Evolutionary conservation across 2,329 filamentous ascomycete genomes (phyloP), one percentile per base, ranked within the genome.

Genomic region (Keithomyces neogunnii): DNA sequence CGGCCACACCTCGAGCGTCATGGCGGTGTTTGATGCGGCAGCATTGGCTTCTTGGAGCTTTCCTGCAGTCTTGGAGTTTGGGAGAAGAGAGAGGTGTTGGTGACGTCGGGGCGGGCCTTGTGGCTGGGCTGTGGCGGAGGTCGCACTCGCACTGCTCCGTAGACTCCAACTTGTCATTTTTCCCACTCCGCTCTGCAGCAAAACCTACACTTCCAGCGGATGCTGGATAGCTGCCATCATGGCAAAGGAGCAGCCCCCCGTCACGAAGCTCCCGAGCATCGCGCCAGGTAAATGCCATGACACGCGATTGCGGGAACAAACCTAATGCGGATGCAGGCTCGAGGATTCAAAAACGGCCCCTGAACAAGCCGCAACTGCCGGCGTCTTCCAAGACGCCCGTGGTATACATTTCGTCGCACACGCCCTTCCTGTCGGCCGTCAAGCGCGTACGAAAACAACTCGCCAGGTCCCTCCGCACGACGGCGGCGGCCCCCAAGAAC

Each of bases 361-460:
- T 76, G 42, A 62, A 65, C 56, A 63, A 70, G 55, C 67, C 60
- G 5, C 70, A 71, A 49, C 61, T 66, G 9, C 69, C 72, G n/a
- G 62, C 66, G 11, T 71, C 73, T 26, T 70, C 72, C 46, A 73
- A 70, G 48, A 62, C 68, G 6, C 68, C 66, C 45, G 63, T 78
- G 54, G 73, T 90, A 65, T 88, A 89, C 69, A 73, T 90, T 52
- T 82, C 80, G 38, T 68, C 78, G 40, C 73, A 73, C 38, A 82
- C 85, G 0, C 82, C 84, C 5, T 87, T 88, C 71, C 79, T 88
- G 66, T 79, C 84, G 9, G 73, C 80, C 4, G 75, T 88, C 10
- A 82, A 81, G 59, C 82, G 85, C 48, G 77, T 84, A 11, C 78
- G 81, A 54, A 81, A 81, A 53, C 75, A 82, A 1, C 79, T 90